Base-by-base conservation (phyloP, 164 flowering plant genomes). In the Berberis thunbergii region DNA sequence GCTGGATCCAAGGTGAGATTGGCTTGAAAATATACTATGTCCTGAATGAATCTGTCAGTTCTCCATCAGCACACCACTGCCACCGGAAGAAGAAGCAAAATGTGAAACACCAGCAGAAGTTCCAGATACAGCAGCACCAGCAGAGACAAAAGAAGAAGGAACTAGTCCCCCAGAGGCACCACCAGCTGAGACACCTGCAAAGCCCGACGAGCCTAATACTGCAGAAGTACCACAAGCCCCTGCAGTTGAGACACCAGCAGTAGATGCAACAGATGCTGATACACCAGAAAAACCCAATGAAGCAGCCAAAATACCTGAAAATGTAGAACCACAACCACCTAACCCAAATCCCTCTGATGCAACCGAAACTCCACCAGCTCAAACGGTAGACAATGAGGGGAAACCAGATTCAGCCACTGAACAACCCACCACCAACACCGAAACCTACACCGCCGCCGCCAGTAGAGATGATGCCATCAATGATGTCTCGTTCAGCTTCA, bases 1-100 rank as follows among this genome's bases (percentile, higher is more conserved):
- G 77, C 68, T 85, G 85, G 90, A 74, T 87, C 4, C 87, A 77
- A 62, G 99, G 99, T 6, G 93, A 89, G 43, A 81, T 94, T 54
- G 96, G 95, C 0, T 68, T 94, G 57, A 87, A 81, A 63, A 77
- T 91, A 52, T 91, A 89, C 58, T 86, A 82, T 54, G 67, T 59
- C 26, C 26, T 26, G 0, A 86, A 86, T 56, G 88, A 81, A 52
- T 68, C 62, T 2, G 56, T 64, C 1, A 65, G 76, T 1, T 78
- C 80, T 3, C 78, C 84, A 3, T 45, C 76, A 0, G 68, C 75
- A 61, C 73, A 38, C 73, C 73, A 0, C 74, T 72, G 39, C 67
- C 70, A 4, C 64, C 69, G 40, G 43, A 59, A 56, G 74, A 61
- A 44, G 70, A 64, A 1, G 61, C 38, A 63, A 58, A 43, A 42